These are phyloP conservation scores for Plasmodium relictum DNA, from an alignment of 169 alveolate genomes.

Conservation along the genomic window DNA sequence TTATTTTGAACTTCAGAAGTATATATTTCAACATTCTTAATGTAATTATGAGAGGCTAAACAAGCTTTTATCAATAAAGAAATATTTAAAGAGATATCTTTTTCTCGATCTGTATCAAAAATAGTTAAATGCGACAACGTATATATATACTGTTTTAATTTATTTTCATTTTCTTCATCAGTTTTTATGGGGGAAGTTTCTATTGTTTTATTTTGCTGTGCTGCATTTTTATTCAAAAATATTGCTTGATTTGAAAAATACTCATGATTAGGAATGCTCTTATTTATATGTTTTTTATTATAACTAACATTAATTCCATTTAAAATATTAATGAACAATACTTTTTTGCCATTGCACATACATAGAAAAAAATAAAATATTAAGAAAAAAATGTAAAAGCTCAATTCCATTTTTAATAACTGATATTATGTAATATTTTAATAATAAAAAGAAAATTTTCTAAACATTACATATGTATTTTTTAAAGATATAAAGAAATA, in stretches of 20 bases:
- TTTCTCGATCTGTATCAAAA: constrained; percentile 56
- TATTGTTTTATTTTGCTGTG: constrained; percentile 3
- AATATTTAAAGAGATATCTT: constrained; percentile 41
- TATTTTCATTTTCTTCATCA: constrained; percentile 29
- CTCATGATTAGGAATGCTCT: neutral
- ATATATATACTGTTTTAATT: constrained; percentile 48
- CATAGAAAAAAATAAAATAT: neutral
- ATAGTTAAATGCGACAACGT: constrained; percentile 67
- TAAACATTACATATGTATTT: neutral
- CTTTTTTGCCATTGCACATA: constrained; percentile 26
- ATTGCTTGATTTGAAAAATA: constrained; percentile 10
- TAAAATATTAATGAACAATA: constrained; percentile 29
- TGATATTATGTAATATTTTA: no score
- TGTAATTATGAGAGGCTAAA: constrained; percentile 56
- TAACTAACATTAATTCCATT: constrained; percentile 39
- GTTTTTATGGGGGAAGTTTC: neutral
- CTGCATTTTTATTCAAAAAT: constrained; percentile 9
- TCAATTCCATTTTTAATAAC: neutral
- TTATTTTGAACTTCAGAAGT: constrained; percentile 43
- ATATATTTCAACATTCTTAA: constrained; percentile 59
- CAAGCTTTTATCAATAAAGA: constrained; percentile 67
- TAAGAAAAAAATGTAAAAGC: neutral
- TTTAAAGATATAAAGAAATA: no score
- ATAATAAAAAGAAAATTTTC: no score
- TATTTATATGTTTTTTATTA: constrained; percentile 35